phyloP scores from a whole-genome alignment of 768 basidiomycete species.

The Tephrocybe sp. region DNA sequence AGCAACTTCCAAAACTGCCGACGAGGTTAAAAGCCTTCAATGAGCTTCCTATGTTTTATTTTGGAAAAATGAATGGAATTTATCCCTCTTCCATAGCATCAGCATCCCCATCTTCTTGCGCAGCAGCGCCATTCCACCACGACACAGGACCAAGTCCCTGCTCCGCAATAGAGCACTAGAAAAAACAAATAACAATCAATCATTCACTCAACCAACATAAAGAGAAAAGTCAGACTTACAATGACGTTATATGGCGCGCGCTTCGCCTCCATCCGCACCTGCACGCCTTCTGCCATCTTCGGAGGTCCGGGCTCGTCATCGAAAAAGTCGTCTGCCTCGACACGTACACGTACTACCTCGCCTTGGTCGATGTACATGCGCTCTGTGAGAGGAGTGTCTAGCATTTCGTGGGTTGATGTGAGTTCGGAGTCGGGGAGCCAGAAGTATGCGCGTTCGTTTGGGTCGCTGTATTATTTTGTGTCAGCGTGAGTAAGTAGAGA shows the following conservation, averaged over 20 bases:
- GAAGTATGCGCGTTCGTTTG: constrained; percentile 81
- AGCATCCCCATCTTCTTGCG: constrained; percentile 38
- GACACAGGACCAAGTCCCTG: constrained; percentile 74
- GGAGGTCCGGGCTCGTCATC: constrained; percentile 87
- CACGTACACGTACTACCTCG: constrained; percentile 72
- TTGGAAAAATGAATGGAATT: too few relatives aligned
- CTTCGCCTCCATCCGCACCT: constrained; percentile 46
- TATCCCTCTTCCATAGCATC: constrained; percentile 44
- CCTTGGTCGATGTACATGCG: constrained; percentile 82
- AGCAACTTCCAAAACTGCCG: too few relatives aligned
- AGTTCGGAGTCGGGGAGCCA: constrained; percentile 68
- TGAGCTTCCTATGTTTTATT: too few relatives aligned
- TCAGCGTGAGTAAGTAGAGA: too few relatives aligned
- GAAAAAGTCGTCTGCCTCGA: constrained; percentile 80
- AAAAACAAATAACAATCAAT: not conserved
- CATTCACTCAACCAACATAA: not conserved
- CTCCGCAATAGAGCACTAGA: constrained; percentile 77
- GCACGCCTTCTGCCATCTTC: constrained; percentile 68
- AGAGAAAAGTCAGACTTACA: constrained; percentile 38
- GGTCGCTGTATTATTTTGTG: constrained; percentile 53
- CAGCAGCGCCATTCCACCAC: constrained; percentile 71
- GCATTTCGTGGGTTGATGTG: constrained; percentile 55
- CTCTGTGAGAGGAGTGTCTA: constrained; percentile 62
- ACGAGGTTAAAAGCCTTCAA: too few relatives aligned
- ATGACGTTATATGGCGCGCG: constrained; percentile 68